Evolutionary conservation across 129 eudicot genomes (phyloP).

Genomic region (Flaveria bidentis): DNA sequence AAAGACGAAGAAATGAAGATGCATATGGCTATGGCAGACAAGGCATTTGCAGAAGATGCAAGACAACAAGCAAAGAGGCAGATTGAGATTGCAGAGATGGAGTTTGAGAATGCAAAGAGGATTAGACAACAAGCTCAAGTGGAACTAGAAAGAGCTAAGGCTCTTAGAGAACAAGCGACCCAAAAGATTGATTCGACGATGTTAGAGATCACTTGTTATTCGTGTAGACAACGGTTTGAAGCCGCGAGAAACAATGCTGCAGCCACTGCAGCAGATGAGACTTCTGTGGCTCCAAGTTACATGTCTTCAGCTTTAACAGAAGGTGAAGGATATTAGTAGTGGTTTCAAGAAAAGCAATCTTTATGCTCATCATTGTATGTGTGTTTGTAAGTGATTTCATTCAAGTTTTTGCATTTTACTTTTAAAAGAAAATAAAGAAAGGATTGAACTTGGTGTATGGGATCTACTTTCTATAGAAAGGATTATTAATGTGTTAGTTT

Average conservation of each 20-base stretch:
- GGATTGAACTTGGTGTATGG: slow-evolving; percentile 31
- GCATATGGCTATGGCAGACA: slow-evolving; percentile 51
- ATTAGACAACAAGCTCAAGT: slow-evolving; percentile 72
- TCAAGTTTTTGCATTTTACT: slow-evolving; percentile 32
- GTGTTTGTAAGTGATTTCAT: slow-evolving; percentile 41
- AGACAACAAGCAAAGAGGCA: slow-evolving; percentile 67
- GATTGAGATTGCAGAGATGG: slow-evolving; percentile 71
- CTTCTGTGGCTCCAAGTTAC: slow-evolving; percentile 59
- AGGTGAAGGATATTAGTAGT: slow-evolving; percentile 51
- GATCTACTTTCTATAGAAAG: too few relatives aligned
- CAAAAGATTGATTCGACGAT: slow-evolving; percentile 48
- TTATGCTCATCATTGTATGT: slow-evolving; percentile 19
- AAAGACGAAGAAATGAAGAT: slow-evolving; percentile 41
- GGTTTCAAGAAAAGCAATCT: slow-evolving; percentile 16
- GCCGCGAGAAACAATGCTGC: slow-evolving; percentile 28
- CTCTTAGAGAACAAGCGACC: slow-evolving; percentile 55
- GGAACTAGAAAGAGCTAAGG: slow-evolving; percentile 70
- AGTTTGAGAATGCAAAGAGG: slow-evolving; percentile 72
- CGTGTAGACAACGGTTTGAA: slow-evolving; percentile 61
- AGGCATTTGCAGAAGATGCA: slow-evolving; percentile 69
- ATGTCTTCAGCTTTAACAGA: slow-evolving; percentile 64
- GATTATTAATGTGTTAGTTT: background rate
- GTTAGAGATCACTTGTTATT: slow-evolving; percentile 68
- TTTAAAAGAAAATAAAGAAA: slow-evolving; percentile 33
- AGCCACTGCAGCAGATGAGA: slow-evolving; percentile 29